These are phyloP conservation scores for Cladophialophora carrionii DNA, from an alignment of 2,329 filamentous ascomycete genomes.

Conservation along the genomic window DNA sequence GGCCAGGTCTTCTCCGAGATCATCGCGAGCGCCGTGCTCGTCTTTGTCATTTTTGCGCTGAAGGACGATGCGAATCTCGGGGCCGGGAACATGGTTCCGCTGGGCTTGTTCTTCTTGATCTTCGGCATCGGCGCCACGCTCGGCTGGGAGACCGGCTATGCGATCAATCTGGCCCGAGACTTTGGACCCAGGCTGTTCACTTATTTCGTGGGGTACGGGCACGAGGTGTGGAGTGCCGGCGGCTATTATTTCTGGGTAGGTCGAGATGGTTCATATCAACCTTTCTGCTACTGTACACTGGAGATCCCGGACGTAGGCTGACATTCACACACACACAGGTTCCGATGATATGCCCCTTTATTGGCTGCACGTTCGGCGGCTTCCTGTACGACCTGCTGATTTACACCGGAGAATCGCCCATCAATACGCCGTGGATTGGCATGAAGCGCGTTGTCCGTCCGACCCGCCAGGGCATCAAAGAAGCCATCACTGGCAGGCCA, in stretches of 20 bases:
- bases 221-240: conserved; percentile 60
- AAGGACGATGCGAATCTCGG: conserved; percentile 58
- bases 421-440: conserved; percentile 66
- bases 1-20: conserved; percentile 69
- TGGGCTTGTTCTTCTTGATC: conserved; percentile 67
- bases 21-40: conserved; percentile 62
- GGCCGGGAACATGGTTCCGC: conserved; percentile 57
- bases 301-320: neutral
- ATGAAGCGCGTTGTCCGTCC: conserved; percentile 53
- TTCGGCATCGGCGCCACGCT: conserved; percentile 70
- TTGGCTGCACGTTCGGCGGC: conserved; percentile 62
- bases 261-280: too few relatives aligned
- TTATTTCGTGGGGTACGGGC: conserved; percentile 64
- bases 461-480: conserved; percentile 29
- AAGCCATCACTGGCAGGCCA: conserved; percentile 32
- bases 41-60: conserved; percentile 68
- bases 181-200: conserved; percentile 66
- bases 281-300: neutral
- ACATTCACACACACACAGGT: conserved; percentile 51
- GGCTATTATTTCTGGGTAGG: conserved; percentile 68
- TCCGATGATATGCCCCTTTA: conserved; percentile 68
- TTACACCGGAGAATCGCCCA: conserved; percentile 65
- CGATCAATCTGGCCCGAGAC: conserved; percentile 69
- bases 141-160: conserved; percentile 71
- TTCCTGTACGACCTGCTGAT: conserved; percentile 65